Evolutionary conservation across 345 rosid species (phyloP).

Genomic region (Arabidopsis suecica): DNA sequence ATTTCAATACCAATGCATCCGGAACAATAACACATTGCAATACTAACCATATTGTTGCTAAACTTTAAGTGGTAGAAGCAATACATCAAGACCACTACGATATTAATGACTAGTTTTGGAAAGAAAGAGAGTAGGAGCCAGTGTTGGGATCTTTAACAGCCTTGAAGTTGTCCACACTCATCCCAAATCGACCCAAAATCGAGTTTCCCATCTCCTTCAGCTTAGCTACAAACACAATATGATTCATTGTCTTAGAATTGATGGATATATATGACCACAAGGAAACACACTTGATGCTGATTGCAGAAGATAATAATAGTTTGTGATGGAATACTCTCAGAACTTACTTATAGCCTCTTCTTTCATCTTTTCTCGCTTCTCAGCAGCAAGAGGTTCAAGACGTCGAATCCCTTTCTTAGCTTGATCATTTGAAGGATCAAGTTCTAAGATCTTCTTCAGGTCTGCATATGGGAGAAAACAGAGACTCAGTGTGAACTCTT

Average conservation of each 20-base stretch:
- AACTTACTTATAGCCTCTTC: conserved; percentile 94
- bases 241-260: neutral
- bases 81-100: conserved; percentile 26
- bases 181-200: conserved; percentile 82
- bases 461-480: conserved; percentile 50
- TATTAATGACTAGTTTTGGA: conserved; percentile 48
- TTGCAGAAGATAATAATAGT: too few relatives aligned
- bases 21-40: conserved; percentile 18
- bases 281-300: neutral
- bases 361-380: conserved; percentile 94
- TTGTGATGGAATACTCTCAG: neutral
- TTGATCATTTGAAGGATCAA: conserved; percentile 81
- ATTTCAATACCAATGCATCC: conserved; percentile 20
- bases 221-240: conserved; percentile 57
- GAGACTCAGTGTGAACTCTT: conserved; percentile 8
- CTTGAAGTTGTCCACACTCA: conserved; percentile 94
- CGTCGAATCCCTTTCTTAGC: conserved; percentile 67
- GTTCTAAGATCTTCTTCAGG: conserved; percentile 80
- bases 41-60: conserved; percentile 18
- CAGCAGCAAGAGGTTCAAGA: conserved; percentile 89
- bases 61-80: conserved; percentile 26
- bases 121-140: conserved; percentile 87
- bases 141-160: conserved; percentile 96
- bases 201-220: conserved; percentile 94
- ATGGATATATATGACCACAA: conserved; percentile 12